Percentiles rank a stretch among this genome's conserved stretches.
These are phyloP conservation scores for Dothideomycetes sp. DNA, from an alignment of 2,329 filamentous ascomycete genomes.

Conservation along the genomic window DNA sequence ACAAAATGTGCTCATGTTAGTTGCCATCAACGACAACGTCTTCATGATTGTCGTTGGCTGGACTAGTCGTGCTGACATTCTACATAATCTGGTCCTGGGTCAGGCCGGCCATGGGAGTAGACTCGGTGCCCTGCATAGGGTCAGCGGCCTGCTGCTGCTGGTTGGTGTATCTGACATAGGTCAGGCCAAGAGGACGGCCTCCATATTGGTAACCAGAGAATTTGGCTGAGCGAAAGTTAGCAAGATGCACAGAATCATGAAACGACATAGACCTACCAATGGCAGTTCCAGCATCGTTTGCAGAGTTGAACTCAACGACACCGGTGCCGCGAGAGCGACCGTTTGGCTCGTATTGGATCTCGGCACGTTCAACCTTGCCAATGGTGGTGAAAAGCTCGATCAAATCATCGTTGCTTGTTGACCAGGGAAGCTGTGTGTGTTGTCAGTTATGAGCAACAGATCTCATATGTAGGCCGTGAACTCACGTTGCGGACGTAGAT, in stretches of 20 bases:
- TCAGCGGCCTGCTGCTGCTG: constrained; percentile 48
- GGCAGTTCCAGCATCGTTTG: constrained; percentile 80
- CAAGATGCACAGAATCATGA: background rate
- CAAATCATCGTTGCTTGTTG: constrained; percentile 94
- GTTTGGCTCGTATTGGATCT: constrained; percentile 97
- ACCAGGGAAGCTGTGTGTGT: constrained; percentile 87
- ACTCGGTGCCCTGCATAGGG: constrained; percentile 74
- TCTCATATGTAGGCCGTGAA: constrained; percentile 22
- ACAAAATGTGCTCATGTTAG: background rate
- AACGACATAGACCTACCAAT: constrained; percentile 48
- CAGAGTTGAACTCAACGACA: constrained; percentile 84
- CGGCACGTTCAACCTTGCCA: constrained; percentile 94
- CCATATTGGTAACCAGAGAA: constrained; percentile 98
- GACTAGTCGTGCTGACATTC: constrained; percentile 4
- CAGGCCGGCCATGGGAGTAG: constrained; percentile 47
- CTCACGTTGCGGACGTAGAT: constrained; percentile 98
- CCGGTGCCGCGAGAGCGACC: constrained; percentile 90
- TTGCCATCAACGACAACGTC: constrained; percentile 1
- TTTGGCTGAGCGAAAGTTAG: constrained; percentile 50
- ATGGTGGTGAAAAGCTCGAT: constrained; percentile 96
- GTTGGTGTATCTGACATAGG: constrained; percentile 87
- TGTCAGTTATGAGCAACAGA: constrained; percentile 24
- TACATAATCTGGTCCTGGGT: constrained; percentile 99
- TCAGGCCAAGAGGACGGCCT: constrained; percentile 83
- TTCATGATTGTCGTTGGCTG: background rate